Conservation (phyloP, 2,329 filamentous ascomycete genomes). For the Celoporthe dispersa region DNA sequence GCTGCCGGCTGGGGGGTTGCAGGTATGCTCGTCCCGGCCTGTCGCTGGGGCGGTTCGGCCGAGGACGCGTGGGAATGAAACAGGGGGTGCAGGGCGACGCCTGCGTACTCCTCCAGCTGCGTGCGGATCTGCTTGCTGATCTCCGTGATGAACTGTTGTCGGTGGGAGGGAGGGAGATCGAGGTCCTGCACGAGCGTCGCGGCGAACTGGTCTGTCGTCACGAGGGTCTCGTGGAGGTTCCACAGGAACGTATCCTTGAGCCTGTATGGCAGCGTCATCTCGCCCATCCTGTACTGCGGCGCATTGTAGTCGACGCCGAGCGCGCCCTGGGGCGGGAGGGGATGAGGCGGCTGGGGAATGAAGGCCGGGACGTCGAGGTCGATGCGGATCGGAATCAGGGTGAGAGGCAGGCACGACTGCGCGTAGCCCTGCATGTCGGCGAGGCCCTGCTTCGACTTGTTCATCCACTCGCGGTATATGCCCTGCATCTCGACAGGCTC, state of each 20-base stretch:
- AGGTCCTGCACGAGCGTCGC: slow-evolving; percentile 87
- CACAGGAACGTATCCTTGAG: slow-evolving; percentile 95
- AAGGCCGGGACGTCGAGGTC: slow-evolving; percentile 89
- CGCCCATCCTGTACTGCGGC: slow-evolving; percentile 78
- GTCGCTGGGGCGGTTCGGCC: slow-evolving; percentile 19
- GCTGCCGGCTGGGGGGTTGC: slow-evolving; percentile 35
- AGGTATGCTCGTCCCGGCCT: slow-evolving; percentile 26
- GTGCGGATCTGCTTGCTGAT: slow-evolving; percentile 95
- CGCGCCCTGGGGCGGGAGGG: slow-evolving; percentile 54
- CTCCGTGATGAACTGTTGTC: slow-evolving; percentile 69
- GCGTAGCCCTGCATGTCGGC: slow-evolving; percentile 65
- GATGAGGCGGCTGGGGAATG: slow-evolving; percentile 67
- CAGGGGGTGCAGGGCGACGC: slow-evolving; percentile 88
- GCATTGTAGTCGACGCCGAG: slow-evolving; percentile 71
- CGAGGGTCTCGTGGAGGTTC: slow-evolving; percentile 94
- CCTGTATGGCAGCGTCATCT: slow-evolving; percentile 81
- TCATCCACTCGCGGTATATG: slow-evolving; percentile 96
- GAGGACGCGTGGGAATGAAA: slow-evolving; percentile 66
- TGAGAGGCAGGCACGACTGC: slow-evolving; percentile 79
- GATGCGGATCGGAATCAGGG: slow-evolving; percentile 93
- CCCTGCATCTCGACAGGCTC: slow-evolving; percentile 83
- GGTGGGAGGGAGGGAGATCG: slow-evolving; percentile 73
- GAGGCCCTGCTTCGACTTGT: slow-evolving; percentile 64
- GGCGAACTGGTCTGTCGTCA: slow-evolving; percentile 97
- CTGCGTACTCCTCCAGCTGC: slow-evolving; percentile 94